phyloP scores from a whole-genome alignment of 139 green algal species.

The Chlamydomonas sp. region DNA sequence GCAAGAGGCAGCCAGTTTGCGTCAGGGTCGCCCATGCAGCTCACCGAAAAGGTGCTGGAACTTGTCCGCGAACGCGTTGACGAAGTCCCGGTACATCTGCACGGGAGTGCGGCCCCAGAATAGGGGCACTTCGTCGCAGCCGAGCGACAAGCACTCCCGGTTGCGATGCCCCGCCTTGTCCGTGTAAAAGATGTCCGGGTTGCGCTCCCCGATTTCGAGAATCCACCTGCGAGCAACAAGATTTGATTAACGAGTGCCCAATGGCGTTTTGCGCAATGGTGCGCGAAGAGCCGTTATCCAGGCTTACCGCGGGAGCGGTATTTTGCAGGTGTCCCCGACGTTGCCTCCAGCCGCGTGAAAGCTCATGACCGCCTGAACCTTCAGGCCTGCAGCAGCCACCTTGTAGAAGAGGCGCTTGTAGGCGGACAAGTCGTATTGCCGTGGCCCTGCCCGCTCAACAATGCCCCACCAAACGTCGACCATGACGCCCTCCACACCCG shows the following conservation, averaged over 20 bases:
- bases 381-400: slow-evolving; percentile 60
- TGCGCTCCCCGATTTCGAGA: slow-evolving; percentile 82
- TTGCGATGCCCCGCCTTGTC: slow-evolving; percentile 90
- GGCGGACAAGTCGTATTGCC: slow-evolving; percentile 88
- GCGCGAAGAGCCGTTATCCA: too few relatives aligned
- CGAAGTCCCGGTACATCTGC: slow-evolving; percentile 94
- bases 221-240: slow-evolving; percentile 79
- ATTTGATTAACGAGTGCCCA: too few relatives aligned
- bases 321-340: slow-evolving; percentile 93
- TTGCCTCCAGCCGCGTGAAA: slow-evolving; percentile 94
- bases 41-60: slow-evolving; percentile 75
- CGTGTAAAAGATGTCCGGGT: slow-evolving; percentile 97
- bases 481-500: slow-evolving; percentile 93
- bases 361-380: slow-evolving; percentile 91
- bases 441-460: slow-evolving; percentile 77
- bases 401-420: slow-evolving; percentile 78
- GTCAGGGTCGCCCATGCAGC: neutral
- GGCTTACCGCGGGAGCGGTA: slow-evolving; percentile 79
- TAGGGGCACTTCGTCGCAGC: slow-evolving; percentile 86
- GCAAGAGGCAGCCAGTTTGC: neutral
- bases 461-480: slow-evolving; percentile 96
- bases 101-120: slow-evolving; percentile 91
- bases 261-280: too few relatives aligned
- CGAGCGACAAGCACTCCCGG: slow-evolving; percentile 93
- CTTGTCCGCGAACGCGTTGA: slow-evolving; percentile 86